A percentile compares a stretch with the other conserved stretches of the same genome.
phyloP scores from a whole-genome alignment of 371 early-diverging fungal genomes.

The Scutellospora calospora region DNA sequence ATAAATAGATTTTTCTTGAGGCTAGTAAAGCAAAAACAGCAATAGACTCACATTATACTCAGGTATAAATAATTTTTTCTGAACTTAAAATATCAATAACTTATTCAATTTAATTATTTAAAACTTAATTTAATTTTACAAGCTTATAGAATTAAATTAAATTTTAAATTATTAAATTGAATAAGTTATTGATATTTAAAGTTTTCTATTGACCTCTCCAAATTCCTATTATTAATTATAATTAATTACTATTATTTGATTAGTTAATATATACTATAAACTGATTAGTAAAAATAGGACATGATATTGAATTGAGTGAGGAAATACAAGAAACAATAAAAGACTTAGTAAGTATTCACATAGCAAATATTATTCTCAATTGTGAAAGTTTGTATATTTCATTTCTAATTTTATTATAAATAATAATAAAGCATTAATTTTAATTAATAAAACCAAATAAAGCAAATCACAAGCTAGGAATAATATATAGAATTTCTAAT shows the following conservation, averaged over 20 bases:
- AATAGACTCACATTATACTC: neutral
- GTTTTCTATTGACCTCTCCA: no score
- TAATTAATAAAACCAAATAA: no score
- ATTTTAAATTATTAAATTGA: no score
- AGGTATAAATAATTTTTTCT: neutral
- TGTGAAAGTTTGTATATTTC: neutral
- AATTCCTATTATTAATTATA: no score
- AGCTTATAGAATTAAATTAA: neutral
- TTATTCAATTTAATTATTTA: no score
- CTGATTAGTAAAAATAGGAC: neutral
- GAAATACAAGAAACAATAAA: neutral
- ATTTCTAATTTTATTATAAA: neutral
- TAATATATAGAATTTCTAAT: neutral
- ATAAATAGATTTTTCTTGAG: conserved; percentile 10
- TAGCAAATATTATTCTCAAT: neutral
- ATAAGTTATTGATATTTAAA: no score
- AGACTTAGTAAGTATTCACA: neutral
- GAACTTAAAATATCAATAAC: neutral
- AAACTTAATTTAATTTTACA: no score
- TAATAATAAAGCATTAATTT: neutral
- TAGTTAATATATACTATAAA: neutral
- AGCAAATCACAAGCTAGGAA: neutral
- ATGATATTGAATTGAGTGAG: neutral
- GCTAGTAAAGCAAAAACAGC: neutral
- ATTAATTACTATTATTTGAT: neutral